Evolutionary conservation across 2,329 filamentous ascomycete species (phyloP), one percentile per base, ranked within the genome.

Genomic region (Claviceps humidiphila): DNA sequence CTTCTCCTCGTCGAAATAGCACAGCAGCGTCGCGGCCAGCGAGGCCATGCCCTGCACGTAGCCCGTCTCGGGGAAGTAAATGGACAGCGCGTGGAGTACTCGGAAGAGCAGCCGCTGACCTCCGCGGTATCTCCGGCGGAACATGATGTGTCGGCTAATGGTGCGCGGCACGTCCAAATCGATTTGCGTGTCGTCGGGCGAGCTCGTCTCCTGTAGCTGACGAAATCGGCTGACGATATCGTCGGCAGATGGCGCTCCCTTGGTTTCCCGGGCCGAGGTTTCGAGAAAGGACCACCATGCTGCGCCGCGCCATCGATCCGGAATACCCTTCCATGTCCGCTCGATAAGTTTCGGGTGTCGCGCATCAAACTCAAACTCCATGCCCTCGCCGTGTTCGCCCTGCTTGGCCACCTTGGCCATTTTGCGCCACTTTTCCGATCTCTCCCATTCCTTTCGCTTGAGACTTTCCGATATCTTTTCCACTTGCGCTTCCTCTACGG

Each of bases 31-130:
- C 1, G 91, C 91, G 1, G 88, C 90, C 41, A 97, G 74, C 22
- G 89, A 87, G 16, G 91, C 93, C 93, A 98, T 98, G 51, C 93
- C 93, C 68, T 98, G 93, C 0, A 97, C 93, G 66, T 98, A 98
- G 30, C 93, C 93, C 5, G 87, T 93, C 24, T 87, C 84, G 0
- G 89, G 87, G 58, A 91, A 91, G 66, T 96, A 94, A 11, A 98
- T 77, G 17, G 89, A 91, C 64, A 97, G 80, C 45, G 88, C 86
- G 64, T 97, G 93, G 30, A 98, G 76, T 2, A 97, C 89, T 49
- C 93, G 82, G 68, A 98, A 98, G 2, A 98, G 74, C 14, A 97
- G 73, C 44, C 93, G 81, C 67, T 98, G 91, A 1, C 91, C 93
- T 55, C 93, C 93, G 24, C 89, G 81, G 69, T 98, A 98, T 49